Percentiles rank a stretch among this genome's conserved stretches.
Evolutionary conservation across 768 basidiomycete genomes (phyloP).

Genomic region (Lactifluus hygrophoroides): DNA sequence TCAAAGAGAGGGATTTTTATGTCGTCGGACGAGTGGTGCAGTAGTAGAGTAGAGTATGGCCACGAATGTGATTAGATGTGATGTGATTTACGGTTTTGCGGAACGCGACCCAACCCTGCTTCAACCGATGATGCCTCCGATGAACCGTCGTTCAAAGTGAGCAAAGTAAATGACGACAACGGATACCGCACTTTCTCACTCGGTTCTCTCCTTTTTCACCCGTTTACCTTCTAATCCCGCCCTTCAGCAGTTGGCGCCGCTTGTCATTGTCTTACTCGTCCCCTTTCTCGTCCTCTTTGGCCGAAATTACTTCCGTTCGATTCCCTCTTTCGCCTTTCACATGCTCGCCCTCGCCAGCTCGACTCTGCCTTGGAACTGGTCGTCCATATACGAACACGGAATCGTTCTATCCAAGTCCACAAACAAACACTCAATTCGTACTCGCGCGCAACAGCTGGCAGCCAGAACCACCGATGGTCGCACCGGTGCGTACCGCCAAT

Average conservation of each 20-base stretch:
- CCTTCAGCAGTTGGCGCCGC: slow-evolving; percentile 50
- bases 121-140: background rate
- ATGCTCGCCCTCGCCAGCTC: slow-evolving; percentile 51
- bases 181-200: background rate
- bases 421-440: slow-evolving; percentile 40
- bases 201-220: slow-evolving; percentile 8
- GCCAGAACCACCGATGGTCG: slow-evolving; percentile 30
- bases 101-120: background rate
- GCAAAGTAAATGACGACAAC: slow-evolving; percentile 14
- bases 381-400: slow-evolving; percentile 15
- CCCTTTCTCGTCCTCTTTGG: slow-evolving; percentile 30
- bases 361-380: slow-evolving; percentile 59
- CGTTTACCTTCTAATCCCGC: slow-evolving; percentile 19
- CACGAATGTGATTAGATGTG: background rate
- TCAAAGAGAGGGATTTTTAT: background rate
- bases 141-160: background rate
- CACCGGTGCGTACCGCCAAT: slow-evolving; percentile 23
- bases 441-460: slow-evolving; percentile 49
- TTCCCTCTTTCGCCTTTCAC: slow-evolving; percentile 32
- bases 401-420: slow-evolving; percentile 32
- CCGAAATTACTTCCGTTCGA: slow-evolving; percentile 23
- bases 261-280: slow-evolving; percentile 42
- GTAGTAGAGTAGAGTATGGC: background rate
- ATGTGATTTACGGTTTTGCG: too few species aligned
- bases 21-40: background rate